A percentile compares a stretch with the other conserved stretches of the same genome.
phyloP scores from a whole-genome alignment of 2,329 filamentous ascomycete genomes.

The Mycocentrospora acerina region DNA sequence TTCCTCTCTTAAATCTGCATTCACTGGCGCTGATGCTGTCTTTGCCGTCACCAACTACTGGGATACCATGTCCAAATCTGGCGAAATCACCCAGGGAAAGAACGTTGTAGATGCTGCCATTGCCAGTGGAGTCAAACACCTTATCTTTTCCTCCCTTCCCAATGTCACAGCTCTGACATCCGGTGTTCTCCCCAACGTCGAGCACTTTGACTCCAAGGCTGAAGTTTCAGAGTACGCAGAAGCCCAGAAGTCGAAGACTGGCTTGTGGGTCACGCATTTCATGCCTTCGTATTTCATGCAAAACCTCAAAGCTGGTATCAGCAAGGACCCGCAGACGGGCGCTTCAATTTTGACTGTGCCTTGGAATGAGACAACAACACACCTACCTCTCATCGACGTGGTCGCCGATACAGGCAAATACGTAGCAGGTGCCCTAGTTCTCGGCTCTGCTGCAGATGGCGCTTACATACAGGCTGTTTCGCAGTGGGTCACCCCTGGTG shows the following conservation, averaged over 20 bases:
- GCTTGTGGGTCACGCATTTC: constrained; percentile 48
- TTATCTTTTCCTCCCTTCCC: constrained; percentile 26
- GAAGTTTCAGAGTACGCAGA: constrained; percentile 57
- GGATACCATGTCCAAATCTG: constrained; percentile 11
- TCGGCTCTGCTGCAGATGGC: no score
- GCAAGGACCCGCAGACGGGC: constrained; percentile 18
- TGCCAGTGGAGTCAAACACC: constrained; percentile 15
- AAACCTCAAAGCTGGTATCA: constrained; percentile 42
- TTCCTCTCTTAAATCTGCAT: constrained; percentile 44
- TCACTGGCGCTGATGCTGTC: constrained; percentile 50
- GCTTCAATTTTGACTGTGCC: constrained; percentile 14
- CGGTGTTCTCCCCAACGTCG: constrained; percentile 40
- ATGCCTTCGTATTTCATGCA: constrained; percentile 57
- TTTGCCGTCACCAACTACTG: constrained; percentile 49
- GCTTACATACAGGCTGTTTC: no score
- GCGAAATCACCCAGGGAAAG: constrained; percentile 23
- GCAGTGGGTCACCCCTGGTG: no score
- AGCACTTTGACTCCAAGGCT: constrained; percentile 61
- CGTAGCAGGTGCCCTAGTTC: constrained; percentile 7
- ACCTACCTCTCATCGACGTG: constrained; percentile 50
- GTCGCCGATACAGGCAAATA: constrained; percentile 47
- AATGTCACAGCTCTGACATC: constrained; percentile 18
- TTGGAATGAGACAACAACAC: constrained; percentile 12
- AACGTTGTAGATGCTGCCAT: constrained; percentile 20
- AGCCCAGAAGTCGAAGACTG: no score